phyloP scores from a whole-genome alignment of 2,329 filamentous ascomycete species.

The Exophiala oligosperma region DNA sequence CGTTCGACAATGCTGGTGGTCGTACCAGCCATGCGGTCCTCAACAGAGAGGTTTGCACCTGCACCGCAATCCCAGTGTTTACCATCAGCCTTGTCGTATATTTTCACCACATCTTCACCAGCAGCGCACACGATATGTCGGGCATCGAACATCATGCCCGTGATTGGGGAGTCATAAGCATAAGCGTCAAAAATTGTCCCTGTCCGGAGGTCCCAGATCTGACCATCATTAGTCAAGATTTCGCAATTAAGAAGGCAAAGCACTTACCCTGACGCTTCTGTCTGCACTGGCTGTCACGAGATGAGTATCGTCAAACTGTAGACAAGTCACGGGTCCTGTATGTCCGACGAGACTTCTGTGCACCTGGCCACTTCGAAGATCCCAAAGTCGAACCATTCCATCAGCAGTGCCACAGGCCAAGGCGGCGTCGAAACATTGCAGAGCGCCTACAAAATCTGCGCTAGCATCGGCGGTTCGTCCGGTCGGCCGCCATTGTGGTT shows the following conservation, averaged over 20 bases:
- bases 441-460: conserved; percentile 88
- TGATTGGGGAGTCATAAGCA: conserved; percentile 88
- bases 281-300: conserved; percentile 91
- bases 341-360: conserved; percentile 93
- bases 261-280: conserved; percentile 84
- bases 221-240: conserved; percentile 23
- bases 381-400: conserved; percentile 95
- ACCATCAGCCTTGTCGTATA: conserved; percentile 96
- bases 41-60: conserved; percentile 56
- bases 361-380: conserved; percentile 94
- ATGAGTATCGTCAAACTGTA: conserved; percentile 96
- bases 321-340: conserved; percentile 86
- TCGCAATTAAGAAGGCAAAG: conserved; percentile 10
- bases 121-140: conserved; percentile 87
- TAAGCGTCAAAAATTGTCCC: conserved; percentile 95
- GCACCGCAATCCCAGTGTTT: conserved; percentile 95
- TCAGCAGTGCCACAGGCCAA: conserved; percentile 95
- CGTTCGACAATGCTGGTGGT: conserved; percentile 72
- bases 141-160: conserved; percentile 95
- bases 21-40: conserved; percentile 65
- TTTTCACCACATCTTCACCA: conserved; percentile 90
- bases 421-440: conserved; percentile 95
- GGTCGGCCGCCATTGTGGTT: conserved; percentile 68
- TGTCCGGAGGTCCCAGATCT: conserved; percentile 99
- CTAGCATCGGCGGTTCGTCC: conserved; percentile 63